phyloP scores from a whole-genome alignment of 169 alveolate genomes.

The Condylostoma magnum region DNA sequence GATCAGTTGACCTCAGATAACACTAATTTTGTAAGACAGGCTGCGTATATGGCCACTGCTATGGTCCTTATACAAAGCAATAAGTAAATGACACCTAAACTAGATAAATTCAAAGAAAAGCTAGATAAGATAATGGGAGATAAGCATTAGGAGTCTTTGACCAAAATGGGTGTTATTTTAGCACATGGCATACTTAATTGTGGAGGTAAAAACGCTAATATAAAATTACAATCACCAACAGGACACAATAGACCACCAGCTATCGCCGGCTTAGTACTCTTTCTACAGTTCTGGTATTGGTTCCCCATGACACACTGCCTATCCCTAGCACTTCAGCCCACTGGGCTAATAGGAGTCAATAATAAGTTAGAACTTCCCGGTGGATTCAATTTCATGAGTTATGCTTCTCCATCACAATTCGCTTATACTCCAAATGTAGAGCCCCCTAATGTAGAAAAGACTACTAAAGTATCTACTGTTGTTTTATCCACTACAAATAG shows the following conservation, averaged over 20 bases:
- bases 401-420: constrained; percentile 71
- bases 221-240: constrained; percentile 68
- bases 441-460: constrained; percentile 51
- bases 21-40: constrained; percentile 97
- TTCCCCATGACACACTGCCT: constrained; percentile 93
- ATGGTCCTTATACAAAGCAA: constrained; percentile 22
- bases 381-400: constrained; percentile 76
- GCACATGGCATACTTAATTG: constrained; percentile 93
- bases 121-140: constrained; percentile 86
- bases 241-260: constrained; percentile 90
- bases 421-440: constrained; percentile 75
- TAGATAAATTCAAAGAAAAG: constrained; percentile 71
- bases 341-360: constrained; percentile 89
- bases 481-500: constrained; percentile 74
- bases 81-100: not conserved
- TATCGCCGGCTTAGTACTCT: constrained; percentile 93
- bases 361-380: constrained; percentile 86
- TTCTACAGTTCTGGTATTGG: constrained; percentile 98
- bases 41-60: constrained; percentile 70
- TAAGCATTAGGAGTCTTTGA: constrained; percentile 94
- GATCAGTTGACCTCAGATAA: constrained; percentile 93
- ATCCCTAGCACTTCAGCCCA: constrained; percentile 89
- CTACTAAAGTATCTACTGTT: constrained; percentile 68
- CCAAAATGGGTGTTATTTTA: constrained; percentile 95
- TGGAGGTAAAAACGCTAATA: constrained; percentile 71